These are phyloP conservation scores for Capsicum chinense DNA, from an alignment of 257 asterid species.

Conservation along the genomic window DNA sequence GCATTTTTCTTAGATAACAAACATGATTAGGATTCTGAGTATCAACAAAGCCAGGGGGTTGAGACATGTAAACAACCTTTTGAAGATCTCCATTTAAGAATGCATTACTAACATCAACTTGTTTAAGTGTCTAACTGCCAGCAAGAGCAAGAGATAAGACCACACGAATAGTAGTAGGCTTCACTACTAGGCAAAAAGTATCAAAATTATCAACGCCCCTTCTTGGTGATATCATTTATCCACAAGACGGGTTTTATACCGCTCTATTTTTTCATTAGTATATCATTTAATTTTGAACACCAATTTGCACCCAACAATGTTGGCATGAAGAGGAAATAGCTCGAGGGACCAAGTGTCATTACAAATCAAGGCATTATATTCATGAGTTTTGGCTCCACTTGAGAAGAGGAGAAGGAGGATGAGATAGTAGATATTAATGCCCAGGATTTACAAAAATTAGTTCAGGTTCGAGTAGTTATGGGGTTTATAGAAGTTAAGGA, in stretches of 20 bases:
- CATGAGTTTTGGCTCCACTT: not conserved
- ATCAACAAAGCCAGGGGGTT: not conserved
- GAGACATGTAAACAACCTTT: not conserved
- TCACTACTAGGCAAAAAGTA: not conserved
- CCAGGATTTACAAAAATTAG: not conserved
- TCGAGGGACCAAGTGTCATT: slow-evolving; percentile 6
- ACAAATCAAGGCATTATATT: not conserved
- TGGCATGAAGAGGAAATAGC: not conserved
- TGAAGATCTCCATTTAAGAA: not conserved
- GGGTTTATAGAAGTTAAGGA: not conserved
- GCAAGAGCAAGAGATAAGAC: not conserved
- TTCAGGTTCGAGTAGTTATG: not conserved
- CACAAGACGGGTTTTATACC: not conserved
- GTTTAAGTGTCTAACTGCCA: not conserved
- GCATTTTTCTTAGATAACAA: not conserved
- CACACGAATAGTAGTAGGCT: not conserved
- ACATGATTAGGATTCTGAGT: not conserved
- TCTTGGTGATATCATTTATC: not conserved
- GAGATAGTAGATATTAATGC: not conserved
- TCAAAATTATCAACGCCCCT: not conserved
- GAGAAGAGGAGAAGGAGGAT: not conserved
- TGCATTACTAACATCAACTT: not conserved
- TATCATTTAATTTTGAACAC: slow-evolving; percentile 5
- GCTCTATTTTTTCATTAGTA: not conserved
- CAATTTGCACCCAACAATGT: slow-evolving; percentile 13